Base-by-base conservation (phyloP, 2,329 filamentous ascomycete genomes). In the Penicillium sclerotigenum region DNA sequence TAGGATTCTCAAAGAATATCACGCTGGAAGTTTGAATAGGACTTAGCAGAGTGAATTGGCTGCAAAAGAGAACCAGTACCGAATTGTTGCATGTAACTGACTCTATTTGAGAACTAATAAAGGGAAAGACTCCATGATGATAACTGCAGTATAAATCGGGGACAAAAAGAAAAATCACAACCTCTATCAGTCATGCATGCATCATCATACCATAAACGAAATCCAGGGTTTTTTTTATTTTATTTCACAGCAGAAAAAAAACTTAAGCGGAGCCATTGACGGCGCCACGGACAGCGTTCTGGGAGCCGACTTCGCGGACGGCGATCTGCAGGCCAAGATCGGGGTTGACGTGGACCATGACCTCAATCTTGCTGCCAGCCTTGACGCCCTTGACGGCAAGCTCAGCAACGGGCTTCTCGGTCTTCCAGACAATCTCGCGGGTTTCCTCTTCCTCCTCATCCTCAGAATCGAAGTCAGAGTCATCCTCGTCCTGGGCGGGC, bases 401-500 rank as follows among this genome's bases (percentile, higher is more conserved):
- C 80, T 99, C 94, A 58, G 91, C 92, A 58, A 99, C 84, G 29
- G 87, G 81, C 61, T 82, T 85, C 65, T 90, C 89, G 46, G 91
- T 83, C 82, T 96, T 96, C 91, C 91, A 97, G 57, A 94, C 81
- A 82, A 94, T 91, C 78, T 96, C 89, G 62, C 92, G 83, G 69
- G 87, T 83, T 79, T 97, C 92, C 75, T 96, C 90, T 34, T 96
- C 91, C 41, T 89, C 83, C 18, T 80, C 81, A 4, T 83, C 80
- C 28, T 84, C 81, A 43, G 79, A 83, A 50, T 87, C 84, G 56
- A 83, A 83, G 55, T 85, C 83, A 22, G 85, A 85, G 37, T 85
- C 83, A 2, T 83, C 81, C 45, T 85, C 83, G 11, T 79, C 74
- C 36, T 83, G 81, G 59, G 84, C 83, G 61, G 86, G 82, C 66